phyloP scores from a whole-genome alignment of 2,329 filamentous ascomycete species.

The Pyrenochaeta sp. region DNA sequence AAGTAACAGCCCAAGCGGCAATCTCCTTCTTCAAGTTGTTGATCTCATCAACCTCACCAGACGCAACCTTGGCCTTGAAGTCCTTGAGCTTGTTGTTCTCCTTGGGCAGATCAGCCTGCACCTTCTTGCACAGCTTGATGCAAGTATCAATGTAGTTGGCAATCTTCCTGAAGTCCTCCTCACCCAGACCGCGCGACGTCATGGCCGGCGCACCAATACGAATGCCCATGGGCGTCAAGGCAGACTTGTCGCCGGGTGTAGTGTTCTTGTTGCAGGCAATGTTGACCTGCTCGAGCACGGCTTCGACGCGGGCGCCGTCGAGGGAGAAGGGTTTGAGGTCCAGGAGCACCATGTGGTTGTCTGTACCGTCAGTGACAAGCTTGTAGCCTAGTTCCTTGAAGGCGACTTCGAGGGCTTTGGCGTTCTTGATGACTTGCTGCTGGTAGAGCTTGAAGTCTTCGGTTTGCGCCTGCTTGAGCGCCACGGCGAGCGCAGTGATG shows the following conservation, averaged over 20 bases:
- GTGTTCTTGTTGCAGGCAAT: slow-evolving; percentile 99
- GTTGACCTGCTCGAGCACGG: slow-evolving; percentile 88
- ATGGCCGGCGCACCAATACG: slow-evolving; percentile 96
- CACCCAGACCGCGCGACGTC: slow-evolving; percentile 92
- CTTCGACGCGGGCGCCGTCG: slow-evolving; percentile 89
- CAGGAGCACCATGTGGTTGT: slow-evolving; percentile 94
- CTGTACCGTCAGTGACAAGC: slow-evolving; percentile 91
- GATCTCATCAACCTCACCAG: slow-evolving; percentile 82
- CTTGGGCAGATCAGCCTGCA: slow-evolving; percentile 87
- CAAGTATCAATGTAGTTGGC: slow-evolving; percentile 86
- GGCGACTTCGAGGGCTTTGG: slow-evolving; percentile 85
- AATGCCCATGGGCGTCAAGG: slow-evolving; percentile 89
- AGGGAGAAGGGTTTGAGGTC: slow-evolving; percentile 90
- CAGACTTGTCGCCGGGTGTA: slow-evolving; percentile 92
- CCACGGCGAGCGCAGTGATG: slow-evolving; percentile 93
- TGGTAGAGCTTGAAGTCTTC: slow-evolving; percentile 95
- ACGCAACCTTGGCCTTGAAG: slow-evolving; percentile 91
- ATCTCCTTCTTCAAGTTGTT: slow-evolving; percentile 89
- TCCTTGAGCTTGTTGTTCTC: slow-evolving; percentile 99
- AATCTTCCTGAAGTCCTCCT: slow-evolving; percentile 83
- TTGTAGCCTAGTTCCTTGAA: slow-evolving; percentile 74
- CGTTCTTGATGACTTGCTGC: slow-evolving; percentile 86
- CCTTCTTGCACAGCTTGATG: slow-evolving; percentile 89
- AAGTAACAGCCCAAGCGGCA: slow-evolving; percentile 81
- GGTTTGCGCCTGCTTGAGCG: slow-evolving; percentile 89